Evolutionary conservation across 1,284 basidiomycete species (phyloP), one percentile per base, ranked within the genome.

Genomic region (Ceratobasidium sp.): DNA sequence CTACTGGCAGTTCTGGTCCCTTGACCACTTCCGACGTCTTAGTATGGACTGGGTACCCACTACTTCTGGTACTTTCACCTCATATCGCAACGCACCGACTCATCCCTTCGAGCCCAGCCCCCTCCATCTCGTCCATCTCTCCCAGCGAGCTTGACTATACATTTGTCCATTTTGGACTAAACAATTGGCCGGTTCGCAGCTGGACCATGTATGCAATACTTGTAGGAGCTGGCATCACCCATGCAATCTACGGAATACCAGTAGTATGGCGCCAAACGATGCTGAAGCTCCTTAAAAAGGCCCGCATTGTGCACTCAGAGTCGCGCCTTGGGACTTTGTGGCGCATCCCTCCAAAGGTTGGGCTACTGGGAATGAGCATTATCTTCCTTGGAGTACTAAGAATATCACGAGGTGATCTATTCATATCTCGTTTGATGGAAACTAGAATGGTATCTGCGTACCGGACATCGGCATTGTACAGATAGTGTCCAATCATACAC

Each of bases 111-210:
- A 75, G 78, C 41, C 72, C 79, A 0, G 69, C 74, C 9, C 69
- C 79, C 0, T 84, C 87, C 13, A 84, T 89, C 69, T 76, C 79
- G 53, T 76, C 81, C 5, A 79, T 90, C n/a, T 84, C 87, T 27
- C 88, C 89, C 0, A 78, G 84, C 0, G 88, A 91, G 73, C 81
- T 91, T 44, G 87, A 90, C 77, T 90, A 82, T 74, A 87, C 90
- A 70, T 90, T 86, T 75, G 87, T 90, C 64, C 89, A 91, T 75
- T 79, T 82, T 3, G 87, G 83, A 0, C 75, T 91, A 50, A 78
- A 80, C 5, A 77, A 71, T 19, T 90, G 86, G 82, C 89, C 89
- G 75, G 16, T 71, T 14, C 78, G 83, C 11, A 87, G 82, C 70
- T 85, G 82, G 82, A 64, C 84, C 1, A 75, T 88, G 58, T 91